Evolutionary conservation across 2,329 filamentous ascomycete genomes (phyloP), one percentile per base, ranked within the genome.

Genomic region (Hymenoscyphus fraxineus): DNA sequence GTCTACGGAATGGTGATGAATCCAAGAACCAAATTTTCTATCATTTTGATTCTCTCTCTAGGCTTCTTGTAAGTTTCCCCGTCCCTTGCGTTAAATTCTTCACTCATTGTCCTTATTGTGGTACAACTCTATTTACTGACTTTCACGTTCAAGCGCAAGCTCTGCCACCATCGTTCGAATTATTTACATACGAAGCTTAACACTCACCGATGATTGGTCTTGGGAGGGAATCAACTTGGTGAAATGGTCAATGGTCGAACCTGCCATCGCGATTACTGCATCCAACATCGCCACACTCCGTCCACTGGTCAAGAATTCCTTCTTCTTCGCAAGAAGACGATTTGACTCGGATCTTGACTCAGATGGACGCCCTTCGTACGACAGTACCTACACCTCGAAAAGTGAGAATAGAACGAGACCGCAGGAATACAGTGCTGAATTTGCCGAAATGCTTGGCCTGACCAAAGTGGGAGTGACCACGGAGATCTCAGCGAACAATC

Each of bases 231-330:
- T 78, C 16, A 78, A 78, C 67, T 70, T 80, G 6, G 75, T 77
- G 5, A 79, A 80, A 64, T 81, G 79, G 79, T 79, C 77, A 3
- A 78, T 79, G 58, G 73, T 78, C n/a, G 78, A 80, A 66, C 77
- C 76, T 39, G 77, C 76, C 3, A 75, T 80, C 16, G 78, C 77
- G 6, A 76, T 80, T 1, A 72, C 75, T 5, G 78, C 78, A 6
- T 77, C 76, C 6, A 77, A 75, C 5, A 68, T 77, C 31, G 78
- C 78, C 1, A 79, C 78, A 0, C 73, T 80, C 1, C 77, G 77
- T 5, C 74, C 78, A 2, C 70, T 78, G 59, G 74, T 75, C 64
- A 66, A 68, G 12, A 65, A 32, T 12, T 73, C 73, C 60, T 70
- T 74, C 32, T 51, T 57, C 19, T 70, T 67, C 40, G 65, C 69